Percentiles rank a stretch among this genome's conserved stretches.
phyloP scores from a whole-genome alignment of 1,139 yeast species.

The Taphrina betulina region DNA sequence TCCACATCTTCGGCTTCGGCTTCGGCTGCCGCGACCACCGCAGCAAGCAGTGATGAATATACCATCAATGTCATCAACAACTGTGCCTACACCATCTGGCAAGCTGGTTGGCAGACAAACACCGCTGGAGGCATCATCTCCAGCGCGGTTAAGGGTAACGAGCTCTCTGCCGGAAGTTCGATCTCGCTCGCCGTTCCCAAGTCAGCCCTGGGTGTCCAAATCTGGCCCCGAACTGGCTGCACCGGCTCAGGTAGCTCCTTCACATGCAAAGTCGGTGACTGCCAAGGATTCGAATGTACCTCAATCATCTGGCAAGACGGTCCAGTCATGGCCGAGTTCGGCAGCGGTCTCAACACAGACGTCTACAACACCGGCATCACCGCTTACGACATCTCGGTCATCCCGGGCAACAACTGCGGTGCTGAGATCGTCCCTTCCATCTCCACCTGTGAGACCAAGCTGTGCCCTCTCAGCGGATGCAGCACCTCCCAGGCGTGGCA shows the following conservation, averaged over 20 bases:
- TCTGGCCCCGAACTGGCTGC: slow-evolving; percentile 32
- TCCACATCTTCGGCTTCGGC: neutral
- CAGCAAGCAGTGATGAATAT: slow-evolving; percentile 18
- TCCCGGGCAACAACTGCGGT: slow-evolving; percentile 32
- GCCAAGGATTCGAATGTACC: slow-evolving; percentile 27
- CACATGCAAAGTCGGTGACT: slow-evolving; percentile 26
- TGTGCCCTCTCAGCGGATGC: slow-evolving; percentile 26
- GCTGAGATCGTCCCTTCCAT: slow-evolving; percentile 28
- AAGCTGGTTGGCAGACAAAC: slow-evolving; percentile 33
- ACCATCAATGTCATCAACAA: slow-evolving; percentile 28
- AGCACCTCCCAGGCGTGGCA: slow-evolving; percentile 24
- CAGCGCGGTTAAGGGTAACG: slow-evolving; percentile 24
- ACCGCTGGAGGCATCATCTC: slow-evolving; percentile 24
- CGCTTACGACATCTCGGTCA: slow-evolving; percentile 32
- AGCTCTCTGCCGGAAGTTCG: slow-evolving; percentile 20
- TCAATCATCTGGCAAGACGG: slow-evolving; percentile 32
- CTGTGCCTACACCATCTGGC: slow-evolving; percentile 30
- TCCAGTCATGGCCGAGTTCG: slow-evolving; percentile 31
- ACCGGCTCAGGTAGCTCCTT: slow-evolving; percentile 20
- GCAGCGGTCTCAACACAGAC: slow-evolving; percentile 29
- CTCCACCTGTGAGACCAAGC: slow-evolving; percentile 24
- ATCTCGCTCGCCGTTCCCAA: slow-evolving; percentile 23
- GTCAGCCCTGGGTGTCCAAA: slow-evolving; percentile 27
- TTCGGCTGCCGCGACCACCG: neutral
- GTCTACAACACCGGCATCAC: slow-evolving; percentile 31